These are phyloP conservation scores for Lactarius deliciosus DNA, from an alignment of 768 basidiomycete species.

Conservation along the genomic window DNA sequence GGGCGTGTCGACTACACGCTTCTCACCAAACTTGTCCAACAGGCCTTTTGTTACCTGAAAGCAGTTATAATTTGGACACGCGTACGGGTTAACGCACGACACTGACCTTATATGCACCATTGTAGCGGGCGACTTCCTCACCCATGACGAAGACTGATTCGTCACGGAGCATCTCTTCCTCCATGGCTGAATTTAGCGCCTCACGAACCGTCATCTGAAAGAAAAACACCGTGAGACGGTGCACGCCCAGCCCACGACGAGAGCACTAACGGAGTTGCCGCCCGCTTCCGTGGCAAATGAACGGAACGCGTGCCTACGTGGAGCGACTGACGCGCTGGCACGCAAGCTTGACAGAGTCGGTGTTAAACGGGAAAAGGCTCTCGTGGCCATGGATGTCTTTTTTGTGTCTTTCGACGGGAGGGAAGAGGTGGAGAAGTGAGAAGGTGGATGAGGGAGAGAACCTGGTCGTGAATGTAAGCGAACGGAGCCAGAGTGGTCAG, in stretches of 20 bases:
- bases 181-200: constrained; percentile 96
- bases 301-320: constrained; percentile 50
- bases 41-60: constrained; percentile 93
- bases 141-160: constrained; percentile 93
- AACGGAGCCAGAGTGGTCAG: background rate
- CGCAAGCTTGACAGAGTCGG: constrained; percentile 48
- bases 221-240: constrained; percentile 24
- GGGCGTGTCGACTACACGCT: constrained; percentile 95
- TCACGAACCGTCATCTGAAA: constrained; percentile 95
- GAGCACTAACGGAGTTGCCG: constrained; percentile 45
- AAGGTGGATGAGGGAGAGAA: constrained; percentile 24
- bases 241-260: constrained; percentile 33
- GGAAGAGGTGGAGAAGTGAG: constrained; percentile 36
- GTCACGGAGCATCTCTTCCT: constrained; percentile 98
- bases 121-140: constrained; percentile 98
- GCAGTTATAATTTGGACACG: constrained; percentile 6
- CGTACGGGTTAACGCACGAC: background rate
- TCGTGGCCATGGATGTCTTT: constrained; percentile 55
- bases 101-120: constrained; percentile 91
- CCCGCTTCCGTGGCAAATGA: constrained; percentile 63
- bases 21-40: constrained; percentile 98
- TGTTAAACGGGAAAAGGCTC: constrained; percentile 62
- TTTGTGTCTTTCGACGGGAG: constrained; percentile 29
- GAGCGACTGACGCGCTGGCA: constrained; percentile 42
- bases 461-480: background rate